Evolutionary conservation across 2,329 filamentous ascomycete species (phyloP).

Genomic region (Massarina eburnea): DNA sequence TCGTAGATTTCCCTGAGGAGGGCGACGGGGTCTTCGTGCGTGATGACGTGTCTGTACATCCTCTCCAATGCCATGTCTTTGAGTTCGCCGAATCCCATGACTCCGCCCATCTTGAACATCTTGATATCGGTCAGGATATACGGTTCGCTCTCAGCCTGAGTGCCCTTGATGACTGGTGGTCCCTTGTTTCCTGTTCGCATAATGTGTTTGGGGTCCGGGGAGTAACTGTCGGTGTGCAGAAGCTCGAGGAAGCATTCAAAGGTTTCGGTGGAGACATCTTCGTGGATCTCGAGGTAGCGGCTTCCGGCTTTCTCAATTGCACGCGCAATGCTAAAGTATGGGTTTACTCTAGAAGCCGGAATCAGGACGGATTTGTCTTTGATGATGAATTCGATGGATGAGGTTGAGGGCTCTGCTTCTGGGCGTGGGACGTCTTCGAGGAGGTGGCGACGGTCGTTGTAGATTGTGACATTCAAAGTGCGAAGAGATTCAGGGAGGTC

Average conservation of each 20-base stretch:
- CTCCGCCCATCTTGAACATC: constrained; percentile 35
- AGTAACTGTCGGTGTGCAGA: constrained; percentile 25
- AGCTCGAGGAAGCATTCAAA: constrained; percentile 41
- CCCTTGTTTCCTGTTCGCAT: constrained; percentile 11
- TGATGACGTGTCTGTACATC: constrained; percentile 32
- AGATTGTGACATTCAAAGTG: constrained; percentile 27
- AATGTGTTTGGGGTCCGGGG: constrained; percentile 20
- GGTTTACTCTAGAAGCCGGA: constrained; percentile 27
- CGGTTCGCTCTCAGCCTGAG: constrained; percentile 6
- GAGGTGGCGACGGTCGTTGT: constrained; percentile 26
- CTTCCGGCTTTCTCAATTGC: constrained; percentile 28
- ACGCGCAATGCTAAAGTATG: constrained; percentile 31
- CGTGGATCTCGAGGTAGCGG: constrained; percentile 33
- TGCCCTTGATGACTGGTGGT: constrained; percentile 27
- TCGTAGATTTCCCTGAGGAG: constrained; percentile 41
- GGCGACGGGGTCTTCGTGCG: constrained; percentile 40
- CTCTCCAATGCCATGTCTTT: constrained; percentile 35
- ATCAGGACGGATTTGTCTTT: constrained; percentile 38
- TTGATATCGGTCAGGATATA: constrained; percentile 25
- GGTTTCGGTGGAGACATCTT: constrained; percentile 25
- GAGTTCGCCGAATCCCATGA: constrained; percentile 43
- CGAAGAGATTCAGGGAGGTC: constrained; percentile 20
- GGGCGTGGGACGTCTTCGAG: constrained; percentile 33
- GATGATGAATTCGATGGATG: constrained; percentile 44
- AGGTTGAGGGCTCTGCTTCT: constrained; percentile 28